Base-by-base conservation (phyloP, 2,329 filamentous ascomycete species). In the Trichoderma sp. region DNA sequence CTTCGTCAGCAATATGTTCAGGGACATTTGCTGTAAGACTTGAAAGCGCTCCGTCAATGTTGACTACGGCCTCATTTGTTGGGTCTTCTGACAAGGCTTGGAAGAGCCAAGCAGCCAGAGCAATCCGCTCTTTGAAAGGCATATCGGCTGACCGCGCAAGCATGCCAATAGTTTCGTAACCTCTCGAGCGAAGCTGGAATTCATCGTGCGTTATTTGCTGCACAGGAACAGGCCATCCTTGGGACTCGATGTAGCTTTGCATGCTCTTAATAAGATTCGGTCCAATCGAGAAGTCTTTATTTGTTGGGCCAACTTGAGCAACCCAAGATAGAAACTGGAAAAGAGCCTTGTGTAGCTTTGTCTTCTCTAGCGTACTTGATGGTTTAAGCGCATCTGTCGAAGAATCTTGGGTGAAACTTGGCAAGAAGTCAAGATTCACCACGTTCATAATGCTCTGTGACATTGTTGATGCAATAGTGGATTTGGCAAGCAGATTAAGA, bases 301-400 rank as follows among this genome's bases (percentile, higher is more conserved):
- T 82, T 0, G 81, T 80, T 0, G 90, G 87, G 8, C 91, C 93
- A 76, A 94, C 90, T 36, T 92, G 89, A 11, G 95, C 93, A 12
- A 96, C 90, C 89, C 95, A 98, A 66, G 93, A 93, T 71, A 97
- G 89, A 76, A 95, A 97, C 51, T 91, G 89, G 77, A 98, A 96
- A 4, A 97, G 86, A 1, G 95, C 93, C 60, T 90, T 91, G 75
- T 94, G 89, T 11, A 98, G 87, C 79, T 96, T 97, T 1, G 89
- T 88, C 2, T 90, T 90, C 80, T 97, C 94, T 8, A 95, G 85
- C 0, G 91, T 90, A 36, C 86, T 87, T 11, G 85, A 84, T 2
- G 75, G 82, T 71, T 71, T 79, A 47, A 80, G 74, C 70, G 72
- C 80, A 28, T 73, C 34, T 15, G 64, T 67, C 0, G 74, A 58